Base-by-base conservation (phyloP, 805 yeast genomes). In the baker's yeast (Saccharomyces cerevisiae) region DNA sequence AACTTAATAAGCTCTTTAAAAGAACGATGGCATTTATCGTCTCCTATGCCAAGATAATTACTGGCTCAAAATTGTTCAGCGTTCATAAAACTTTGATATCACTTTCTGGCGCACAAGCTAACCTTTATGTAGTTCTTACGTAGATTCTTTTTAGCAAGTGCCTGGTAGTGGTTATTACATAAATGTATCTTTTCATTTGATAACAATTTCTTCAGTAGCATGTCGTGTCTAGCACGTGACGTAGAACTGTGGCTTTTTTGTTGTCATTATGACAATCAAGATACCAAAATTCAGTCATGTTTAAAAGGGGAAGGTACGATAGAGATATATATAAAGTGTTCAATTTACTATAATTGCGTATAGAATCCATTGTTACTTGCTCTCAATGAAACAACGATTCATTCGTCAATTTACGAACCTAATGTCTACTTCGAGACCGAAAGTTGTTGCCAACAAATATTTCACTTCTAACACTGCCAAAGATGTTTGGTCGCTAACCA, bases 401-500 rank as follows among this genome's bases (percentile, higher is more conserved):
- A 6, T 36, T 13, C 43, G 43, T 36, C 43, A 36, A 21, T 21
- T 36, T 9, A 17, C 17, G 17, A 36, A 10, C 13, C 17, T n/a
- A 36, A 36, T 36, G 43, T 36, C 43, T 9, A 36, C 41, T 6
- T 48, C 57, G 8, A 56, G 53, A 46, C 51, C 59, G 21, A 51
- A 53, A n/a, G 59, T 67, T 29, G 56, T 57, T 29, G 67, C 71
- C 29, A 67, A 69, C 61, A 60, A 61, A 50, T 85, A 86, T 69
- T 87, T 87, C 72, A 77, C 82, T 50, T 55, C 58, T 29, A 78
- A 84, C 41, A 81, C 83, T 14, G 82, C 85, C 48, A 89, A 90
- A 66, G 99, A 94, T 70, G 91, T 94, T 49, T 94, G 99, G 99
- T 79, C 96, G 2, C 74, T 94, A 59, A 88, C 95, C 71, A 94